A percentile compares a stretch with the other conserved stretches of the same genome.
These are phyloP conservation scores for Mortierella sp. DNA, from an alignment of 371 early-diverging fungal species.

Conservation along the genomic window DNA sequence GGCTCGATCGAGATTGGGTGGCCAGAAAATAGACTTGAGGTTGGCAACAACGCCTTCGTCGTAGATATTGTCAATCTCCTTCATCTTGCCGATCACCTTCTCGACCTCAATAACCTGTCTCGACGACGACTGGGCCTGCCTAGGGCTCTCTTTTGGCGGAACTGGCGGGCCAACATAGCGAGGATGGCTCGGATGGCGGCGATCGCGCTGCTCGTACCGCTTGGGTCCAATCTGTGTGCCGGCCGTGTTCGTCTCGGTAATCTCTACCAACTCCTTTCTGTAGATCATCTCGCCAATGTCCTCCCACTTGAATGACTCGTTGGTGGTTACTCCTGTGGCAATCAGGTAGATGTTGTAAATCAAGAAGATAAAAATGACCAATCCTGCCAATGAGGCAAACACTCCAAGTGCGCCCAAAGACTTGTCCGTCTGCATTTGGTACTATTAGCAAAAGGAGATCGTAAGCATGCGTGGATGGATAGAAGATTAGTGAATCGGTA, in stretches of 20 bases:
- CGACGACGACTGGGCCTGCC: constrained; percentile 26
- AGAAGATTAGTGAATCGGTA: neutral
- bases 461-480: neutral
- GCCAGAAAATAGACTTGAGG: constrained; percentile 35
- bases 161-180: constrained; percentile 31
- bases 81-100: constrained; percentile 61
- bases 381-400: constrained; percentile 69
- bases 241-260: constrained; percentile 34
- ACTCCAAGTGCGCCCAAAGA: constrained; percentile 74
- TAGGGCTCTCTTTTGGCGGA: constrained; percentile 38
- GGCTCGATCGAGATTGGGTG: constrained; percentile 25
- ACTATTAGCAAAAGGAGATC: constrained; percentile 49
- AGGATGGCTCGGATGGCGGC: constrained; percentile 48
- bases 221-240: constrained; percentile 26
- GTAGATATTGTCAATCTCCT: constrained; percentile 75
- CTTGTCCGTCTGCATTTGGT: constrained; percentile 71
- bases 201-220: constrained; percentile 37
- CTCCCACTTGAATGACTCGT: constrained; percentile 86
- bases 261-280: constrained; percentile 67
- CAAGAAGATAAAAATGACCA: constrained; percentile 73
- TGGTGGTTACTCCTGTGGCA: constrained; percentile 77
- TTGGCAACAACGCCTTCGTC: constrained; percentile 72
- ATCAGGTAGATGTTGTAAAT: constrained; percentile 76
- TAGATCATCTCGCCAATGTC: constrained; percentile 75
- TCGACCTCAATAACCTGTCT: constrained; percentile 19